Base-by-base conservation (phyloP, 2,329 filamentous ascomycete genomes). In the Scedosporium boydii region DNA sequence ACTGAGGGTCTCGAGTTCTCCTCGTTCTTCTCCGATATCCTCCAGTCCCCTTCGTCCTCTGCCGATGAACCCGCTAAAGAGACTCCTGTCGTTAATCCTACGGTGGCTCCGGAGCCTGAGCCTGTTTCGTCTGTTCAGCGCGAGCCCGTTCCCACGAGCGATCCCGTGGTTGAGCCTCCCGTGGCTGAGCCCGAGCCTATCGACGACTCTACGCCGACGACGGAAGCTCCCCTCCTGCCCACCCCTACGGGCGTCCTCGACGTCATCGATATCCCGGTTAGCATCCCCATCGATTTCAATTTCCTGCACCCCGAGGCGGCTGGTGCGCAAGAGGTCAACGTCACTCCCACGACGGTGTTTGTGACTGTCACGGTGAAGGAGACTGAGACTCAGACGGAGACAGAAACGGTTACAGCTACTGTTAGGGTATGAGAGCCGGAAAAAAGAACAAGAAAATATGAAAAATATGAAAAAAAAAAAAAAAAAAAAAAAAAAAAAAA, bases 341-440 rank as follows among this genome's bases (percentile, higher is more conserved):
- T 10, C 4, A 26, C 48, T 26, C 48, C 48, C 3, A 53, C 48
- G 26, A 65, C 62, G 4, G 56, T 66, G 3, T 48, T 61, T 16
- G 46, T 67, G 10, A 67, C 65, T 2, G 63, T 67, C 16, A 67
- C 65, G 1, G 58, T 66, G 46, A 64, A 61, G 53, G 64, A 67
- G 62, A 64, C 56, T 23, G 60, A 64, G 57, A 56, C 34, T n/a
- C 14, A 46, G 56, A 59, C 29, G 14, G 46, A 55, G 38, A 55
- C 21, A 14, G 61, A 63, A 42, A 67, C 62, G 3, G 60, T 66
- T 14, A 67, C 66, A 2, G 62, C 61, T 1, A 66, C 65, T 9
- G 63, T 59, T 14, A 66, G 65, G 6, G 56, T 29, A 5, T 21
- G n/a, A 29, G 12, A 48, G n/a, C 26, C 23, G 23, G 26, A 18